A percentile compares a stretch with the other conserved stretches of the same genome.
Evolutionary conservation across 2,329 filamentous ascomycete genomes (phyloP).

Genomic region (Keithomyces neogunnii): DNA sequence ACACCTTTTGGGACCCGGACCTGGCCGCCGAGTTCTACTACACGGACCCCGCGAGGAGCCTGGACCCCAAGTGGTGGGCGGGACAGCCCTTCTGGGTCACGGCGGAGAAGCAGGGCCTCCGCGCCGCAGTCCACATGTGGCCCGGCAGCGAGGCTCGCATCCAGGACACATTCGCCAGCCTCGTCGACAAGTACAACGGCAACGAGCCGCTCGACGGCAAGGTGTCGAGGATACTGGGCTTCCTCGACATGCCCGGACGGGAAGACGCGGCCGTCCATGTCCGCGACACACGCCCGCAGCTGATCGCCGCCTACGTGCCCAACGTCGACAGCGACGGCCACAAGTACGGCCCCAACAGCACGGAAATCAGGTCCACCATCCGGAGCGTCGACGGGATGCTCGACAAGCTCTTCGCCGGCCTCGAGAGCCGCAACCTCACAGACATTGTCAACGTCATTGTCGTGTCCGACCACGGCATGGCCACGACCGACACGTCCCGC

Average conservation of each 20-base stretch:
- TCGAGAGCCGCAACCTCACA: constrained; percentile 77
- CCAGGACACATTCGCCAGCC: constrained; percentile 62
- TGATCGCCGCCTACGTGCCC: constrained; percentile 92
- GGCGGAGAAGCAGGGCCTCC: constrained; percentile 72
- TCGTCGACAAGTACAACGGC: constrained; percentile 77
- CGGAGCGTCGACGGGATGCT: constrained; percentile 75
- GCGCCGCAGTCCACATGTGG: constrained; percentile 94
- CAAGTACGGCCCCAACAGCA: constrained; percentile 86
- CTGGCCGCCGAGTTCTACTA: constrained; percentile 79
- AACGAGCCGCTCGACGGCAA: constrained; percentile 68
- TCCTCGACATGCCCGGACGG: constrained; percentile 73
- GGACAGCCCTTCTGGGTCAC: constrained; percentile 93
- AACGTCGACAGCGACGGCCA: constrained; percentile 86
- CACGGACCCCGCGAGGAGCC: constrained; percentile 64
- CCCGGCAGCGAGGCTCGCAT: constrained; percentile 90
- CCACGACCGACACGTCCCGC: constrained; percentile 73
- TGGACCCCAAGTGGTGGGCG: constrained; percentile 88
- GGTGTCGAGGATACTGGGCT: constrained; percentile 68
- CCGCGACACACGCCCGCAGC: constrained; percentile 63
- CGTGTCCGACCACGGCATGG: constrained; percentile 99
- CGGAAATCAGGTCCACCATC: constrained; percentile 76
- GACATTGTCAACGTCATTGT: constrained; percentile 86
- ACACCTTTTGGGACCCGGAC: constrained; percentile 85
- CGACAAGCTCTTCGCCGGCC: constrained; percentile 62
- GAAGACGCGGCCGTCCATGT: constrained; percentile 45